Base-by-base conservation (phyloP, 1,284 basidiomycete species). In the Cryptococcus sp. region DNA sequence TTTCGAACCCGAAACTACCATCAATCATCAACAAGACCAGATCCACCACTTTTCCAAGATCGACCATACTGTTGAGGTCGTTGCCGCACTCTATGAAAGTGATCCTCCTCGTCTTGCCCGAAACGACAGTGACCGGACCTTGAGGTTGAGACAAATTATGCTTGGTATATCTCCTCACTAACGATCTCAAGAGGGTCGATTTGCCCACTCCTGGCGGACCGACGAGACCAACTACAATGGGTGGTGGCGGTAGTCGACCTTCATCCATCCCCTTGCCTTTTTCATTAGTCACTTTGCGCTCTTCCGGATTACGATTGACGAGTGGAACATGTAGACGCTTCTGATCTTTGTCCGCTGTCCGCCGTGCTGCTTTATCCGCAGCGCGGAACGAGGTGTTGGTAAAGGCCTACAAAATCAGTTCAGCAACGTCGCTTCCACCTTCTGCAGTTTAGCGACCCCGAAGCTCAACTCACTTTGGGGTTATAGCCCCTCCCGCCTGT, bases 71-170 rank as follows among this genome's bases (percentile, higher is more conserved):
- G 78, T 95, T 95, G 66, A 99, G 83, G 80, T 98, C 93, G 75
- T 94, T 98, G 70, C 95, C 94, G 80, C 93, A 98, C 79, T 99
- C 96, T 57, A 99, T 84, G 78, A 99, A 94, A 0, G 95, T 98
- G 22, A 99, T 82, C 16, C 96, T 83, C 48, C 93, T 84, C 70
- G 88, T 91, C 82, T 98, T 99, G 52, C 94, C 81, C 20, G 79
- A 87, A 50, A 99, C 89, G n/a, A 99, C 89, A 0, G 96, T 99
- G 44, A 99, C 87, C 1, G 96, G 96, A 0, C 96, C 96, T 69
- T 91, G 89, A 57, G 89, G 87, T 53, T 98, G 90, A 63, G 85
- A 87, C 17, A 99, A 79, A 0, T 91, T 93, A 76, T 97, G 93
- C 75, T 98, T 99, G 8, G 95, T 93, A 78, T 92, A 97, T 48